Evolutionary conservation across 2,329 filamentous ascomycete genomes (phyloP).

Genomic region (Botrytis cinerea): DNA sequence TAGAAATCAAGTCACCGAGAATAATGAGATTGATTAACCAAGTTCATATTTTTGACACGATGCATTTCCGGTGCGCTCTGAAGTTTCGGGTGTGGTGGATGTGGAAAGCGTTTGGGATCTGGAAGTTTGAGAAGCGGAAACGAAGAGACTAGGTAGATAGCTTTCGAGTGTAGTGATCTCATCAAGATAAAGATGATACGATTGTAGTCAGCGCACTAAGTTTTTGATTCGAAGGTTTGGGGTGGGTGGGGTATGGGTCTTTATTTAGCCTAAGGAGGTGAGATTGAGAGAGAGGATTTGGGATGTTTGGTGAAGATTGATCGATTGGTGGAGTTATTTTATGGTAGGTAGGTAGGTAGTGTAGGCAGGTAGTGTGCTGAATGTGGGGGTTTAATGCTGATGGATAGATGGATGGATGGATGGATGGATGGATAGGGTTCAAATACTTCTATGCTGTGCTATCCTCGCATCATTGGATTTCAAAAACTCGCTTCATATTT

Average conservation of each 20-base stretch:
- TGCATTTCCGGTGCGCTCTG: too few relatives aligned
- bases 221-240: background rate
- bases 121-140: too few relatives aligned
- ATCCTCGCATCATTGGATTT: background rate
- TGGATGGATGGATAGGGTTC: background rate
- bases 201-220: background rate
- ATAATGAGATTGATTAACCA: too few relatives aligned
- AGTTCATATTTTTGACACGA: too few relatives aligned
- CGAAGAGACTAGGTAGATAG: too few relatives aligned
- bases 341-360: too few relatives aligned
- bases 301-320: background rate
- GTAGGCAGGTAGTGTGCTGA: background rate
- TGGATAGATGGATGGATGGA: background rate
- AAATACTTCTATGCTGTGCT: background rate
- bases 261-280: background rate
- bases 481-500: background rate
- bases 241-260: background rate
- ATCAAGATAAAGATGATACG: too few relatives aligned
- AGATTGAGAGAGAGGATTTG: too few relatives aligned
- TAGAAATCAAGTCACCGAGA: too few relatives aligned
- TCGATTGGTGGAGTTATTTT: background rate
- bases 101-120: too few relatives aligned
- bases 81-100: too few relatives aligned
- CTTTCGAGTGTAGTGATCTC: background rate
- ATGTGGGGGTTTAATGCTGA: background rate